Evolutionary conservation across 192 early-diverging fungal species (phyloP), one percentile per base, ranked within the genome.

Genomic region (Podila epicladia): DNA sequence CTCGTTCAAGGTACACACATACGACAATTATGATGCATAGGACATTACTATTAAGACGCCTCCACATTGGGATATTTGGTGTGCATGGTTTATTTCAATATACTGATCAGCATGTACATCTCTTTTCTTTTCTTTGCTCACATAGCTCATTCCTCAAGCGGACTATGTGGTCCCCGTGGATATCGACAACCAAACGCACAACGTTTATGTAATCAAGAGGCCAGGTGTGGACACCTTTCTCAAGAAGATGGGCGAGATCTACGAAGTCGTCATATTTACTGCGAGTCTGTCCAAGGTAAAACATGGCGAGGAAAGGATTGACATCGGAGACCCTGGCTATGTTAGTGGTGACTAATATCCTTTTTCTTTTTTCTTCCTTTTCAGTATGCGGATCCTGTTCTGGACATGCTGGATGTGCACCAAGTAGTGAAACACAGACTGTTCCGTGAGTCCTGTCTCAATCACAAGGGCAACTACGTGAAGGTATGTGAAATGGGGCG

Each of bases 351-450:
- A 0, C 24, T 64, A 5, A 24, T 12, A 41, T 26, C 45, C 24
- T 29, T 45, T 64, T 9, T 48, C 28, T 28, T 9, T 31, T 48
- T 49, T 61, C 9, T 65, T 67, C 41, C 28, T 29, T 63, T 61
- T 17, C 72, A 98, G 95, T 99, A 99, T 75, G 98, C 98, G 26
- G 97, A 99, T 83, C 96, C 97, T n/a, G 96, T 98, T 13, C 84
- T 99, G 35, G 97, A 99, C 73, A 91, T 93, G 79, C 84, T 99
- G 49, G 98, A 99, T 87, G 86, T 87, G 64, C 87, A 89, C 67
- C 82, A 86, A 61, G 95, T 96, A 9, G 92, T 99, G 11, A 93
- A 92, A 66, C 97, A 98, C 83, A 89, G 98, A 59, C 84, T 99
- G 50, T 99, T 98, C 90, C 92, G 98, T 71, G 98, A 99, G 73